Evolutionary conservation across 2,329 filamentous ascomycete genomes (phyloP).

Genomic region (Dactylella cylindrospora): DNA sequence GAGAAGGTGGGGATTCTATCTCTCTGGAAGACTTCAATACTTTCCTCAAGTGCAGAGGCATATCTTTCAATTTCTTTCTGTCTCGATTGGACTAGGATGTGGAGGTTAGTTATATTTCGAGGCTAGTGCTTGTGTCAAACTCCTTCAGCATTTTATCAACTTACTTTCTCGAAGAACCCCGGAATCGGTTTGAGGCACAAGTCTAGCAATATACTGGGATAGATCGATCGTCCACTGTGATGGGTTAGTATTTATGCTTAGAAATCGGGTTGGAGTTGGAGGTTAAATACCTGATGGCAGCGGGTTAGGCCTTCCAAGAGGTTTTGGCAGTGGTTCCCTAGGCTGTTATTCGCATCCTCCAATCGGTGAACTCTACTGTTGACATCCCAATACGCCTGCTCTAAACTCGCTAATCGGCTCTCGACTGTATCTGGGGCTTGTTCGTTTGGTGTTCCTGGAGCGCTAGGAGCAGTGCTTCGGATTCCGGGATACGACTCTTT

Average conservation of each 20-base stretch:
- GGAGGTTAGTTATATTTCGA: constrained; percentile 20
- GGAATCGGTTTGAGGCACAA: constrained; percentile 76
- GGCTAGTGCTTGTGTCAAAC: constrained; percentile 49
- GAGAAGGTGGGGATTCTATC: constrained; percentile 59
- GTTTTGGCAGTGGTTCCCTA: constrained; percentile 78
- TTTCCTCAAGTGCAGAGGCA: constrained; percentile 61
- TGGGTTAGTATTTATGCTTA: constrained; percentile 6
- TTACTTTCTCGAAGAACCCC: constrained; percentile 78
- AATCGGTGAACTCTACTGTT: constrained; percentile 73
- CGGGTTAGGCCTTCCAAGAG: constrained; percentile 78
- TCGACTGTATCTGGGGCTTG: constrained; percentile 72
- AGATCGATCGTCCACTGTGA: constrained; percentile 51
- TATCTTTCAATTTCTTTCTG: constrained; percentile 66
- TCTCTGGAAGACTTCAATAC: constrained; percentile 68
- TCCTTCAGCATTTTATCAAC: constrained; percentile 51
- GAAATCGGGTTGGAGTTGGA: constrained; percentile 4
- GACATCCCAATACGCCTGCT: constrained; percentile 81
- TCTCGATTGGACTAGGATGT: constrained; percentile 58
- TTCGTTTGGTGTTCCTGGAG: constrained; percentile 78
- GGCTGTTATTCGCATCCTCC: constrained; percentile 77
- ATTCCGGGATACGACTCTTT: constrained; percentile 76
- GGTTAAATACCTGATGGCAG: constrained; percentile 63
- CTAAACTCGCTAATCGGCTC: constrained; percentile 70
- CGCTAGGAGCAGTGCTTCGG: constrained; percentile 74
- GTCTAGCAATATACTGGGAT: constrained; percentile 72